These are phyloP conservation scores for Globisporangium spiculum DNA, from an alignment of 352 stramenopile species.

Conservation along the genomic window DNA sequence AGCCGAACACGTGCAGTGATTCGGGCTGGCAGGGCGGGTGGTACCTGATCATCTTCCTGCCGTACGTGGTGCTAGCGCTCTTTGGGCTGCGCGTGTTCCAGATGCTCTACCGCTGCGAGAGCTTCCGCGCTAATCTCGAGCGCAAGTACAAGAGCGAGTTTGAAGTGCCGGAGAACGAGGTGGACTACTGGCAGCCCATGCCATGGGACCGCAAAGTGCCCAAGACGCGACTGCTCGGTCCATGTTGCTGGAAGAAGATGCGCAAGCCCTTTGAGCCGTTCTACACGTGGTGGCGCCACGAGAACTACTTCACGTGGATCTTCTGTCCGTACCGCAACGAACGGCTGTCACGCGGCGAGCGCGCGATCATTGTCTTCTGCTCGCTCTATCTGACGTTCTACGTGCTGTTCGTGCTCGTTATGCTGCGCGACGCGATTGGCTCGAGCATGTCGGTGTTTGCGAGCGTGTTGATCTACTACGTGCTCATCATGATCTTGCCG, in stretches of 20 bases:
- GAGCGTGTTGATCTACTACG: conserved; percentile 48
- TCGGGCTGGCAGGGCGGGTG: conserved; percentile 43
- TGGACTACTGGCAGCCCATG: conserved; percentile 70
- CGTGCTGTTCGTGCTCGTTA: conserved; percentile 64
- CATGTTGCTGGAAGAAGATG: conserved; percentile 70
- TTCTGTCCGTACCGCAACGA: conserved; percentile 73
- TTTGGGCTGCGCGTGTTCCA: conserved; percentile 65
- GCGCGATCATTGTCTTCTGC: conserved; percentile 62
- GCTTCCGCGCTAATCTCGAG: conserved; percentile 57
- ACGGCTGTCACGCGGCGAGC: conserved; percentile 48
- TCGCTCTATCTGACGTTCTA: conserved; percentile 77
- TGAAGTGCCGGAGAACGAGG: conserved; percentile 52
- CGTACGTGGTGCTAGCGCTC: conserved; percentile 46
- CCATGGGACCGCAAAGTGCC: conserved; percentile 72
- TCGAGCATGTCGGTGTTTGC: conserved; percentile 34
- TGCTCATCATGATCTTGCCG: conserved; percentile 49
- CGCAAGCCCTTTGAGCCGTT: conserved; percentile 58
- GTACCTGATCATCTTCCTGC: conserved; percentile 59
- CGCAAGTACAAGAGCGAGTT: conserved; percentile 56
- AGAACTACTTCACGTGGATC: conserved; percentile 81
- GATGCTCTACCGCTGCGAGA: conserved; percentile 54
- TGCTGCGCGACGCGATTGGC: conserved; percentile 44
- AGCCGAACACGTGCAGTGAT: conserved; percentile 46
- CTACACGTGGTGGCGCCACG: conserved; percentile 73
- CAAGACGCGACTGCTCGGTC: conserved; percentile 55